These are phyloP conservation scores for Solanum aculeatissimum DNA, from an alignment of 305 asterid genomes.

Conservation along the genomic window DNA sequence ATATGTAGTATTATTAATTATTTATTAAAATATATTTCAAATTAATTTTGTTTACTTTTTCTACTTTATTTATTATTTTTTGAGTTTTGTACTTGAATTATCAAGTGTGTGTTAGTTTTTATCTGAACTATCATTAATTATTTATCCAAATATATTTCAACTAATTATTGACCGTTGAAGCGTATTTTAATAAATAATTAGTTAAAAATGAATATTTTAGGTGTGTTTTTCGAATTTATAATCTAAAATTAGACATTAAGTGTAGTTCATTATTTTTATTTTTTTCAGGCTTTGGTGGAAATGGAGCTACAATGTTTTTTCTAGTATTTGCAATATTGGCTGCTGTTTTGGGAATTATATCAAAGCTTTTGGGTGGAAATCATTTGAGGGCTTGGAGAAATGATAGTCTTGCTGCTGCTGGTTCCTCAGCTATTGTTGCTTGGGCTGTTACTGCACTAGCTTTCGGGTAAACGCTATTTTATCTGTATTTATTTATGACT, in stretches of 20 bases:
- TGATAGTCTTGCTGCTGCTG: slow-evolving; percentile 76
- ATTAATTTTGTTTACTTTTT: too few species aligned
- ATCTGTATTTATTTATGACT: too few species aligned
- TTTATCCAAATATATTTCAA: too few species aligned
- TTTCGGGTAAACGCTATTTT: slow-evolving; percentile 28
- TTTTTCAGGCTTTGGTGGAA: slow-evolving; percentile 50
- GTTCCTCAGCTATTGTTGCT: slow-evolving; percentile 47
- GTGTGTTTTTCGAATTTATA: background rate
- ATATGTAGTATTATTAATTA: too few species aligned
- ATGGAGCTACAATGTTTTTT: slow-evolving; percentile 59
- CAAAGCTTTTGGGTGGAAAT: slow-evolving; percentile 54
- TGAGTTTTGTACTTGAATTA: too few species aligned
- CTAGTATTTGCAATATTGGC: slow-evolving; percentile 50
- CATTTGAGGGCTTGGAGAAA: slow-evolving; percentile 69
- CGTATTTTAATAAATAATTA: too few species aligned
- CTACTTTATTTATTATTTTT: too few species aligned
- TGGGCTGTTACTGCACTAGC: slow-evolving; percentile 76
- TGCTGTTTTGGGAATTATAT: slow-evolving; percentile 48
- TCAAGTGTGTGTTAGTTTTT: too few species aligned
- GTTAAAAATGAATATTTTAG: too few species aligned
- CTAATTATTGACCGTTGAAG: too few species aligned
- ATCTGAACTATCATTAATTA: too few species aligned
- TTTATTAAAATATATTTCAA: too few species aligned
- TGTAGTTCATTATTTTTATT: background rate
- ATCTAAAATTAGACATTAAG: background rate